A percentile compares a stretch with the other conserved stretches of the same genome.
These are phyloP conservation scores for Afroboletus lepidellus DNA, from an alignment of 1,284 basidiomycete species.

Conservation along the genomic window DNA sequence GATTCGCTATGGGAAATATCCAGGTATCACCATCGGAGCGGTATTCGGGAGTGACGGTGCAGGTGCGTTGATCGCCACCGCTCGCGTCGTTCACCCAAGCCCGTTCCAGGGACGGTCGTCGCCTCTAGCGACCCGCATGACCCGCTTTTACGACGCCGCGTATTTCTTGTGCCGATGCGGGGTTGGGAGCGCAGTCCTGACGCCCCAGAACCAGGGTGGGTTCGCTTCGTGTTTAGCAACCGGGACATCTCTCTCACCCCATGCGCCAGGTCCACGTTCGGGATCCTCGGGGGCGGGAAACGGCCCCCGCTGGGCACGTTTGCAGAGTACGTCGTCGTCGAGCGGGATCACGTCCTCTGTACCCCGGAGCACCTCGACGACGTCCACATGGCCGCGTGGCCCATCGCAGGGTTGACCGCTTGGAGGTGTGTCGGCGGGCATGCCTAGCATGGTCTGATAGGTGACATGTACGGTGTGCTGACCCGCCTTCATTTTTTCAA, in stretches of 20 bases:
- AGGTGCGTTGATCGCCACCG: conserved; percentile 40
- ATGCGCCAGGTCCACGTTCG: conserved; percentile 42
- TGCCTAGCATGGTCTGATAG: no score
- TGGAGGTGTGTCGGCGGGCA: conserved; percentile 57
- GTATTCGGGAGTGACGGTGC: conserved; percentile 75
- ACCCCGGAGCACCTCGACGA: conserved; percentile 72
- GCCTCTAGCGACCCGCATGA: conserved; percentile 54
- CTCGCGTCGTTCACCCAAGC: not conserved
- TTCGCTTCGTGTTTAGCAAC: not conserved
- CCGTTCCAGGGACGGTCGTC: conserved; percentile 55
- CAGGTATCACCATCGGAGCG: conserved; percentile 57
- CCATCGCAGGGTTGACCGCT: conserved; percentile 76
- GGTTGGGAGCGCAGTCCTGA: conserved; percentile 71
- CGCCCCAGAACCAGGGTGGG: conserved; percentile 49
- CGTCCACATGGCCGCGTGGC: conserved; percentile 73
- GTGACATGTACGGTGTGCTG: not conserved
- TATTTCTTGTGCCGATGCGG: conserved; percentile 73
- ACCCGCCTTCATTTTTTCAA: no score
- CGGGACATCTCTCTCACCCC: conserved; percentile 2
- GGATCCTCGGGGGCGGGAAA: conserved; percentile 57
- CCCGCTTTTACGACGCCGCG: conserved; percentile 58
- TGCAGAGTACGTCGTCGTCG: conserved; percentile 73
- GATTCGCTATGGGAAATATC: conserved; percentile 72
- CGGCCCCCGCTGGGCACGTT: conserved; percentile 68
- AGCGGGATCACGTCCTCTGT: conserved; percentile 63